phyloP scores from a whole-genome alignment of 192 early-diverging fungal genomes.

The Phlyctochytrium bullatum region DNA sequence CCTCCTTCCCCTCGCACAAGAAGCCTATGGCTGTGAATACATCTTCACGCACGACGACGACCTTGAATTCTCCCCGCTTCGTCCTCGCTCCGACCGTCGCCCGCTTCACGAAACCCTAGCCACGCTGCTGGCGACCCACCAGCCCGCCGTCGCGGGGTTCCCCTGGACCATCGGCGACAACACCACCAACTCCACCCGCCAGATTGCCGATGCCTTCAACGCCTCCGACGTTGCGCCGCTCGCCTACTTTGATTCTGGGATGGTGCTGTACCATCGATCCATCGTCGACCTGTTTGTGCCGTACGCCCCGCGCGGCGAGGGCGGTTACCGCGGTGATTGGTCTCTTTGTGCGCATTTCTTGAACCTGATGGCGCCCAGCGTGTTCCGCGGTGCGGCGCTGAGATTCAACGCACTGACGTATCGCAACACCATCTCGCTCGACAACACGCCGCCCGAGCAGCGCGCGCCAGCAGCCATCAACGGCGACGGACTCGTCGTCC shows the following conservation, averaged over 20 bases:
- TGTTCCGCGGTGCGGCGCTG: conserved; percentile 17
- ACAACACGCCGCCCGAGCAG: conserved; percentile 23
- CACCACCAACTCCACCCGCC: conserved; percentile 15
- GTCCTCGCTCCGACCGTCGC: neutral
- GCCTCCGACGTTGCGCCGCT: conserved; percentile 23
- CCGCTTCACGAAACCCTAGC: conserved; percentile 9
- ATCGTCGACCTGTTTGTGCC: conserved; percentile 36
- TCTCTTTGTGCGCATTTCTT: conserved; percentile 34
- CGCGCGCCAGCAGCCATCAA: conserved; percentile 13
- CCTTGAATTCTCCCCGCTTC: conserved; percentile 12
- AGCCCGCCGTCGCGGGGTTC: conserved; percentile 29
- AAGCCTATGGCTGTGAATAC: conserved; percentile 27
- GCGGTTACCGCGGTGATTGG: conserved; percentile 31
- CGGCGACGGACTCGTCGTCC: conserved; percentile 20
- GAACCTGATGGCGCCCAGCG: conserved; percentile 22
- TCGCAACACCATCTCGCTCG: conserved; percentile 26
- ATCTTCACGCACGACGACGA: conserved; percentile 37
- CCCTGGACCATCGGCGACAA: conserved; percentile 33
- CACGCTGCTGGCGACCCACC: conserved; percentile 19
- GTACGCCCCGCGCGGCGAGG: conserved; percentile 31
- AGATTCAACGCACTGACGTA: conserved; percentile 26
- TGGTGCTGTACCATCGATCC: conserved; percentile 34
- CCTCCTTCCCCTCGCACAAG: conserved; percentile 6
- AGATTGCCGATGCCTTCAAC: conserved; percentile 15
- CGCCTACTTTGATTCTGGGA: conserved; percentile 32